Conservation (phyloP, 805 yeast species). For the Priceomyces fermenticarens region DNA sequence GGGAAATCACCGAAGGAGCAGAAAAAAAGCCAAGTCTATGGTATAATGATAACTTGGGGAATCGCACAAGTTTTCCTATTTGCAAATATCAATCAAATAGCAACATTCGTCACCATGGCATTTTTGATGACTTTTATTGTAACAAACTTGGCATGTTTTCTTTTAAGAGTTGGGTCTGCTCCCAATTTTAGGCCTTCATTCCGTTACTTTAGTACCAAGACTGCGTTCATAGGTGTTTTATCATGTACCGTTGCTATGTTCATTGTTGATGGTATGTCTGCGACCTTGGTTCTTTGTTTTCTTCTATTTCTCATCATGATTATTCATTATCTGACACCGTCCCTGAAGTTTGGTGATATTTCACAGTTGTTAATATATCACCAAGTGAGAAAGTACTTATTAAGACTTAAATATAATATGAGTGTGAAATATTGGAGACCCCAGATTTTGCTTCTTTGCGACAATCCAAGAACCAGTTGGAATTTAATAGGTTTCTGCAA, state of each 20-base stretch:
- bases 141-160: conserved; percentile 89
- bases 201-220: conserved; percentile 74
- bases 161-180: conserved; percentile 84
- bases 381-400: conserved; percentile 87
- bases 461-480: conserved; percentile 92
- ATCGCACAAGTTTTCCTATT: conserved; percentile 82
- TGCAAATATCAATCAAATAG: conserved; percentile 90
- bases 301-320: conserved; percentile 64
- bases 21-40: conserved; percentile 57
- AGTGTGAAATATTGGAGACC: conserved; percentile 99
- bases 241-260: conserved; percentile 83
- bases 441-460: conserved; percentile 82
- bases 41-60: conserved; percentile 74
- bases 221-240: conserved; percentile 76
- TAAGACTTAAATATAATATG: conserved; percentile 76
- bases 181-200: conserved; percentile 98
- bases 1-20: conserved; percentile 40
- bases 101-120: conserved; percentile 95
- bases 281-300: conserved; percentile 67
- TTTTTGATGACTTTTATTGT: conserved; percentile 94
- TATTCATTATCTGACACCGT: conserved; percentile 90
- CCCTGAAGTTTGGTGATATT: conserved; percentile 97
- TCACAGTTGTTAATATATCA: conserved; percentile 94
- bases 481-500: conserved; percentile 89
- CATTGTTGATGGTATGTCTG: conserved; percentile 88